Base-by-base conservation (phyloP, 805 yeast species). In the Huiozyma naganishii region DNA sequence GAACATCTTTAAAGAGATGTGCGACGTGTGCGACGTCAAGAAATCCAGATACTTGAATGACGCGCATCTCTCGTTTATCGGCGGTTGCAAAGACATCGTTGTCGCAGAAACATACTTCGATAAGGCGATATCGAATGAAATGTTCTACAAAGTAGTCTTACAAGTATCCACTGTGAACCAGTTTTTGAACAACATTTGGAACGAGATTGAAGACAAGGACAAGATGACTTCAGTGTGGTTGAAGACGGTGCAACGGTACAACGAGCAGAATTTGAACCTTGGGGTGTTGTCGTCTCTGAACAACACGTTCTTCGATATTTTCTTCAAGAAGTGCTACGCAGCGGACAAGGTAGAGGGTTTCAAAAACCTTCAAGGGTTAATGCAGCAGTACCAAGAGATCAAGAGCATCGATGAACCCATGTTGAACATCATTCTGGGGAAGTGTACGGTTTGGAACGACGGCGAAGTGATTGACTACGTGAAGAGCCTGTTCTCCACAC, bases 11-110 rank as follows among this genome's bases (percentile, higher is more conserved):
- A 76, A 74, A 52, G 70, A 70, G 36, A 62, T 83, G 46, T 74
- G 80, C 50, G 65, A 69, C 30, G 33, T 39, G 39, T 43, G 30
- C 39, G 45, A 23, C 37, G 32, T 43, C 27, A 7, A 28, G 11
- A 48, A 46, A 32, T 48, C 46, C 33, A 47, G 76, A 41, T 72
- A 79, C 28, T 65, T 82, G 59, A 71, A 79, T 29, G 83, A 80
- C 60, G 79, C 83, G 37, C 94, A 84, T 65, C 68, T 82, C 45
- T 68, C 79, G 6, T 83, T 84, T 53, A 79, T 84, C 57, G 89
- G 90, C 32, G 75, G 73, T 48, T 80, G 84, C 59, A 74, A 74
- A 55, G 86, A 84, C 56, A 68, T 80, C 41, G 66, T 66, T 29
- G 76, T 84, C 41, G 83, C 94, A 5, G 73, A 74, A 53, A 73